A percentile compares a stretch with the other conserved stretches of the same genome.
Evolutionary conservation across 495 filamentous ascomycete species (phyloP).

Genomic region (Hyphodiscus hymeniophilus): DNA sequence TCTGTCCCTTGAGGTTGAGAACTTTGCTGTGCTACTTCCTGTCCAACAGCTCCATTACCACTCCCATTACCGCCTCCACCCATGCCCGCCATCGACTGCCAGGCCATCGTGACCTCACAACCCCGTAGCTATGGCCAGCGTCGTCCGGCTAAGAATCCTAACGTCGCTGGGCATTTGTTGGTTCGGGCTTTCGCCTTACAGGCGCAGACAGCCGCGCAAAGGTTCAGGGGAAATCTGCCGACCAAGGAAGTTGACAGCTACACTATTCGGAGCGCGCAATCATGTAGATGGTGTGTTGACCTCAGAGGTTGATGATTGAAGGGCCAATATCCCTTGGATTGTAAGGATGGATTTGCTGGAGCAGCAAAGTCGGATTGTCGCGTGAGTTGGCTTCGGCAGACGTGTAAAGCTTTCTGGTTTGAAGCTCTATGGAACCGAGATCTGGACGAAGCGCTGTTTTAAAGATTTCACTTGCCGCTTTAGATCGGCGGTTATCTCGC

Average conservation of each 20-base stretch:
- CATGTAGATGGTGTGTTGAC: neutral
- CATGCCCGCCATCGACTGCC: conserved; percentile 57
- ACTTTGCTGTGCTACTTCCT: conserved; percentile 41
- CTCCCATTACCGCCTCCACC: conserved; percentile 52
- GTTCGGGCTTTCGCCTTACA: no score
- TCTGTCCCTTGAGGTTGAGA: conserved; percentile 81
- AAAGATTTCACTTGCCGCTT: no score
- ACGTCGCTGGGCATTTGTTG: conserved; percentile 13
- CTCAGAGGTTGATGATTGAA: neutral
- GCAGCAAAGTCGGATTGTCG: neutral
- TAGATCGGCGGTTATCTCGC: no score
- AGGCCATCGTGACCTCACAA: conserved; percentile 39
- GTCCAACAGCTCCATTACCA: conserved; percentile 47
- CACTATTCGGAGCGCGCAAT: conserved; percentile 4
- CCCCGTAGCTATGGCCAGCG: neutral
- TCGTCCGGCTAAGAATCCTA: conserved; percentile 2
- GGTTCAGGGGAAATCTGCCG: neutral
- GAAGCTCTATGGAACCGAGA: no score
- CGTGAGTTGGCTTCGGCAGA: neutral
- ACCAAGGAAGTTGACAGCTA: neutral
- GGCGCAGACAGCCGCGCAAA: no score
- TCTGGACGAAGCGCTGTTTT: no score
- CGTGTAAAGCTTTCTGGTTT: no score
- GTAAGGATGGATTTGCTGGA: neutral
- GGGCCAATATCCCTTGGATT: neutral